Base-by-base conservation (phyloP, 2,329 filamentous ascomycete genomes). In the Exophiala xenobiotica region DNA sequence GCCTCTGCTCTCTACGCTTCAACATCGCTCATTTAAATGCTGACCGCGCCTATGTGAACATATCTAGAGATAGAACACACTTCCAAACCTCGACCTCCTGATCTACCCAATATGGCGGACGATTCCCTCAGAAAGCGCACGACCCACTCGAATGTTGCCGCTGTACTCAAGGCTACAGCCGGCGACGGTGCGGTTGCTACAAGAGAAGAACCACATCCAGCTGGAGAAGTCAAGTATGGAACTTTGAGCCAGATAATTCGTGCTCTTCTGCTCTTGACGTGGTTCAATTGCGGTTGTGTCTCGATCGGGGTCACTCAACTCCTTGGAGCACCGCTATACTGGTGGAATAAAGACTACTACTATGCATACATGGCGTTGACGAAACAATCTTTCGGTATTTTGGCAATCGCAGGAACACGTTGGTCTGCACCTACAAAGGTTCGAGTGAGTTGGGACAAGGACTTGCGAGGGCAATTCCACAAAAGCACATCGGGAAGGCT, bases 291-390 rank as follows among this genome's bases (percentile, higher is more conserved):
- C 50, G 73, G 70, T 55, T 68, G 66, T 44, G 49, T 72, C 40
- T 60, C 64, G 48, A 73, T 74, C 57, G 73, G 78, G 54, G 73
- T 73, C 31, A 83, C 80, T 4, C 82, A 85, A 60, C 70, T 83
- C 52, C 68, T 85, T 39, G 82, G 82, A 12, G 73, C 78, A 6
- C 82, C 82, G 0, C 67, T 85, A 24, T 84, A 85, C 63, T 65
- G 83, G 46, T 76, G 83, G 62, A 79, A 81, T 59, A 78, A 76
- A 47, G 72, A 78, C 40, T 83, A 78, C 62, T 85, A 83, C 65
- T 80, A 85, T 62, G 73, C 75, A 7, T 85, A 82, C 63, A 85
- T 85, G 78, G 79, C 81, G 18, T 78, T 80, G 64, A 85, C 82
- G 14, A 85, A 85, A 65, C 78, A 83, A 64, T 80, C 76, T 4